Evolutionary conservation across 2,329 filamentous ascomycete species (phyloP).

Genomic region (Fusarium zealandicum): DNA sequence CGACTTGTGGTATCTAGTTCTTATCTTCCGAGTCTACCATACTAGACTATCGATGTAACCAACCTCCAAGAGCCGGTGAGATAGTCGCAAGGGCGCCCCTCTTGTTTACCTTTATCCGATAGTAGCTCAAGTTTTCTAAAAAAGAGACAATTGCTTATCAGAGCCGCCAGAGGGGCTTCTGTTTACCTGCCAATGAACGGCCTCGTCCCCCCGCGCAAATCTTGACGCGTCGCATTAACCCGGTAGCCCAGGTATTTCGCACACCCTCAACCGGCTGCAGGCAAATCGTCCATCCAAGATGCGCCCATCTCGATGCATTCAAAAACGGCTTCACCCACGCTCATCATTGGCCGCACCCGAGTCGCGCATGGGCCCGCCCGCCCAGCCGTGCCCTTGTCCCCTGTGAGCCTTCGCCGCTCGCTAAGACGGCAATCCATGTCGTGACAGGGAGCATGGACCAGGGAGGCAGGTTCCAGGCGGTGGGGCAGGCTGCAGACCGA

Average conservation of each 20-base stretch:
- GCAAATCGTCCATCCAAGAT: slow-evolving; percentile 6
- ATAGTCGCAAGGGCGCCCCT: background rate
- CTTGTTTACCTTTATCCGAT: background rate
- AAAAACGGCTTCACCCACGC: slow-evolving; percentile 23
- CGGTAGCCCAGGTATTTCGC: slow-evolving; percentile 14
- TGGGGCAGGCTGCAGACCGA: slow-evolving; percentile 31
- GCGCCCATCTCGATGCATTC: slow-evolving; percentile 23
- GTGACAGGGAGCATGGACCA: slow-evolving; percentile 17
- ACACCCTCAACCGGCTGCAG: slow-evolving; percentile 10
- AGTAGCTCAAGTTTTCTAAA: slow-evolving; percentile 12
- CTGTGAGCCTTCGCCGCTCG: slow-evolving; percentile 29
- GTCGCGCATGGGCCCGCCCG: slow-evolving; percentile 19
- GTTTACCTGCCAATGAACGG: slow-evolving; percentile 2
- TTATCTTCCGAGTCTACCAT: too few species aligned
- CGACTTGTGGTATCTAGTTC: too few species aligned
- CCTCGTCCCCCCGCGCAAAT: too few species aligned
- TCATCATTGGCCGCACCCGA: slow-evolving; percentile 21
- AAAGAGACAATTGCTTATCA: slow-evolving; percentile 32
- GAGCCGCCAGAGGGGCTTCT: slow-evolving; percentile 27
- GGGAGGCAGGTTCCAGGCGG: slow-evolving; percentile 11
- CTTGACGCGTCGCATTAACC: slow-evolving; percentile 26
- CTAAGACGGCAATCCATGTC: slow-evolving; percentile 23
- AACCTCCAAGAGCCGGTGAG: too few species aligned
- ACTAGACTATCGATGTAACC: too few species aligned
- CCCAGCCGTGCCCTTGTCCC: too few species aligned